Evolutionary conservation across 2,329 filamentous ascomycete genomes (phyloP).

Genomic region (Nemania sp.): DNA sequence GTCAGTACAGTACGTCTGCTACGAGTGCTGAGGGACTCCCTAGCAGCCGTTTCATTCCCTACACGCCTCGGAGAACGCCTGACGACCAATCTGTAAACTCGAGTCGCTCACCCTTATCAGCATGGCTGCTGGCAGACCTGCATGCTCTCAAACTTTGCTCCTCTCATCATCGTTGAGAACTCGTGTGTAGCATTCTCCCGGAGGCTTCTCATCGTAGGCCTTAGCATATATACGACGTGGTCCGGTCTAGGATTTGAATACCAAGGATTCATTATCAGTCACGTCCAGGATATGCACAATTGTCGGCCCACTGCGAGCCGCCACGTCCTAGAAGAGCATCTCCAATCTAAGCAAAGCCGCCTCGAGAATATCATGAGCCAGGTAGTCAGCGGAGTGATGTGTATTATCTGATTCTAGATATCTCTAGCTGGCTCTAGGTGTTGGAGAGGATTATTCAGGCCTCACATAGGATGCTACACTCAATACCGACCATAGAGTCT

Average conservation of each 20-base stretch:
- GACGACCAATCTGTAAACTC: too few relatives aligned
- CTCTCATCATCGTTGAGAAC: too few relatives aligned
- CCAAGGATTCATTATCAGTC: slow-evolving; percentile 10
- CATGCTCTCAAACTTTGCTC: too few relatives aligned
- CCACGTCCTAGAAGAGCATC: not conserved
- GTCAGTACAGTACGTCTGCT: not conserved
- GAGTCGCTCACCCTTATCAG: too few relatives aligned
- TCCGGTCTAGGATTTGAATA: not conserved
- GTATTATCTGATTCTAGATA: not conserved
- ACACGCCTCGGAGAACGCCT: too few relatives aligned
- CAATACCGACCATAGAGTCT: not conserved
- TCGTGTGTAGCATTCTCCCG: not conserved
- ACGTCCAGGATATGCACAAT: slow-evolving; percentile 10
- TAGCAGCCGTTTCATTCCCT: too few relatives aligned
- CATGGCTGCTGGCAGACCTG: not conserved
- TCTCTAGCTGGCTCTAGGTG: not conserved
- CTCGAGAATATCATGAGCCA: not conserved
- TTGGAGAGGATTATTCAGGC: not conserved
- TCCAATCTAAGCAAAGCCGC: not conserved
- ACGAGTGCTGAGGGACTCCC: not conserved
- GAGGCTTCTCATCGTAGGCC: not conserved
- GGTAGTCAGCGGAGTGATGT: not conserved
- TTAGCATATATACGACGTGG: not conserved
- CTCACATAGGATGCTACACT: slow-evolving; percentile 9
- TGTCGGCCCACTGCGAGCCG: not conserved